phyloP scores from a whole-genome alignment of 2,329 filamentous ascomycete species.

The Neofusicoccum laricinum region DNA sequence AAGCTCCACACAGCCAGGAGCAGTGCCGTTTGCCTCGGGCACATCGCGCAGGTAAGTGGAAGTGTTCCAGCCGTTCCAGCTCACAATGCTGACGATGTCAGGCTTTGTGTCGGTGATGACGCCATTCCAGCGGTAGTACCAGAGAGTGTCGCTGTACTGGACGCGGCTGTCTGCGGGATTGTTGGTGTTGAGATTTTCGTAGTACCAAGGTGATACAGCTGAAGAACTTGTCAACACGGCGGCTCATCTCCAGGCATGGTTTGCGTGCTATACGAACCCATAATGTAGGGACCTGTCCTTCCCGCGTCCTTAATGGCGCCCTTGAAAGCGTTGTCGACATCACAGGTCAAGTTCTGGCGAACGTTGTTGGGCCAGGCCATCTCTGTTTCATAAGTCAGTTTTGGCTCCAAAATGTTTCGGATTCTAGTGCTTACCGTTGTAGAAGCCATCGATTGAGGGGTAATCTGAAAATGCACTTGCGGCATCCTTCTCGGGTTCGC shows the following conservation, averaged over 20 bases:
- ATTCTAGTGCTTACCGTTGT: conserved; percentile 28
- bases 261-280: conserved; percentile 27
- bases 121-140: conserved; percentile 26
- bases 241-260: background rate
- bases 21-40: conserved; percentile 29
- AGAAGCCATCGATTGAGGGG: conserved; percentile 35
- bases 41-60: conserved; percentile 40
- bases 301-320: conserved; percentile 30
- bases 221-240: background rate
- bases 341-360: background rate
- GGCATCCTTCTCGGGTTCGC: conserved; percentile 23
- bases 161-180: conserved; percentile 29
- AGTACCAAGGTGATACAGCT: conserved; percentile 41
- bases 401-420: background rate
- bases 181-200: conserved; percentile 37
- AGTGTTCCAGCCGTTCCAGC: conserved; percentile 40
- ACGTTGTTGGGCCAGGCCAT: conserved; percentile 1
- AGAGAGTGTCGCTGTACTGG: conserved; percentile 38
- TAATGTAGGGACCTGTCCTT: conserved; percentile 37
- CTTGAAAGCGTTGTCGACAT: conserved; percentile 34
- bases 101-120: conserved; percentile 28
- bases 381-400: background rate
- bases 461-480: conserved; percentile 29
- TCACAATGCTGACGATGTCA: conserved; percentile 39
- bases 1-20: conserved; percentile 13